Base-by-base conservation (phyloP, 2,329 filamentous ascomycete species). In the Fusarium bactridioides region DNA sequence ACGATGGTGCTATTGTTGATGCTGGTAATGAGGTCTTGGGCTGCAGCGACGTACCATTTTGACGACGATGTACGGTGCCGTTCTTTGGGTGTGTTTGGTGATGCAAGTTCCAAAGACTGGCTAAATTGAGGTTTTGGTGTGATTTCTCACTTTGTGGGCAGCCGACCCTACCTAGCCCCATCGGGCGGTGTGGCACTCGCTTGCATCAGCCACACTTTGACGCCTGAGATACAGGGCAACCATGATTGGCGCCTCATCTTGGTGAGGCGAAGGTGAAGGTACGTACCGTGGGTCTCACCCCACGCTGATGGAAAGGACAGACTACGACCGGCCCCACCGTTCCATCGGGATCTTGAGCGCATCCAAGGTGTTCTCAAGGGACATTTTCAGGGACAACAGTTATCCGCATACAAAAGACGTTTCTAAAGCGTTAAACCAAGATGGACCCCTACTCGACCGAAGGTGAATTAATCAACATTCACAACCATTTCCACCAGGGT, bases 381-480 rank as follows among this genome's bases (percentile, higher is more conserved):
- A 68, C 67, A 33, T 61, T 70, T 69, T 57, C 65, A 63, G 59
- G 62, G 69, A 67, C 60, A 69, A 73, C 63, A 56, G 35, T 67
- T 60, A 55, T 61, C 69, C 59, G 64, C 40, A 51, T 44, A 43
- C 62, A 61, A 44, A 61, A 61, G 44, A 66, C 69, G 51, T 50
- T 64, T 56, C 60, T 43, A 38, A 43, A 72, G 67, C 70, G 65
- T 76, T 70, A 74, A 74, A 75, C 72, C 78, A 80, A 82, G 74
- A 92, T 92, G 90, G 90, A 92, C 81, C 90, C 90, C 74, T 93
- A 91, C 81, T 92, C 90, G 53, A 87, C 90, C 73, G 90, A 92
- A 82, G 90, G 90, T 83, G 91, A 93, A 84, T 84, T 93, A 77
- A 88, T 92, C 81, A 92, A 91, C 83, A 88, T 92, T 73, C 89